These are phyloP conservation scores for Botrytis byssoidea DNA, from an alignment of 2,329 filamentous ascomycete species.

Conservation along the genomic window DNA sequence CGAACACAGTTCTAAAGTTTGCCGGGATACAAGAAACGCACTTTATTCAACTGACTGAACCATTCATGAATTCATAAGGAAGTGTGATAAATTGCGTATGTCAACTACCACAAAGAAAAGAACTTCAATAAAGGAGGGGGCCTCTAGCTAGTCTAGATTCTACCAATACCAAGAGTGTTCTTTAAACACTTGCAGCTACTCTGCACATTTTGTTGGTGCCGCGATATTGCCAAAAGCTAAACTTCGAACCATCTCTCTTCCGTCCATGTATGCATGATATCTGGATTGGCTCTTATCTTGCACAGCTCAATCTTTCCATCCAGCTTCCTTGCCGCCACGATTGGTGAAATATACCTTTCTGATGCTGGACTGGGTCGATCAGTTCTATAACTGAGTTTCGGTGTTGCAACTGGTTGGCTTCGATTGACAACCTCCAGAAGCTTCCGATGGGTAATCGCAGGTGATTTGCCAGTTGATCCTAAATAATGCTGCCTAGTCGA, in stretches of 20 bases:
- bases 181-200: neutral
- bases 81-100: neutral
- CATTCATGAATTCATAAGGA: neutral
- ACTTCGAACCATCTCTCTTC: neutral
- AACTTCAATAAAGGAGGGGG: neutral
- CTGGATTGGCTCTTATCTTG: neutral
- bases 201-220: neutral
- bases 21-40: neutral
- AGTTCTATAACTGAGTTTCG: neutral
- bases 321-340: neutral
- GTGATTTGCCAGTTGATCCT: neutral
- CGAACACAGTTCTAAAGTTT: neutral
- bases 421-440: neutral
- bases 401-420: neutral
- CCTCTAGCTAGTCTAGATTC: neutral
- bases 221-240: neutral
- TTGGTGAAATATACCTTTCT: neutral
- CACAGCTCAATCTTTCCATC: too few species aligned
- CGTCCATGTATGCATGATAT: neutral
- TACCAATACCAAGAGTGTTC: neutral
- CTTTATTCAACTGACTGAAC: neutral
- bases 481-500: neutral
- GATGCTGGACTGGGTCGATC: neutral
- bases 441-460: neutral
- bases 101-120: neutral